These are phyloP conservation scores for Ashbya aceris DNA, from an alignment of 1,139 yeast species.

Conservation along the genomic window DNA sequence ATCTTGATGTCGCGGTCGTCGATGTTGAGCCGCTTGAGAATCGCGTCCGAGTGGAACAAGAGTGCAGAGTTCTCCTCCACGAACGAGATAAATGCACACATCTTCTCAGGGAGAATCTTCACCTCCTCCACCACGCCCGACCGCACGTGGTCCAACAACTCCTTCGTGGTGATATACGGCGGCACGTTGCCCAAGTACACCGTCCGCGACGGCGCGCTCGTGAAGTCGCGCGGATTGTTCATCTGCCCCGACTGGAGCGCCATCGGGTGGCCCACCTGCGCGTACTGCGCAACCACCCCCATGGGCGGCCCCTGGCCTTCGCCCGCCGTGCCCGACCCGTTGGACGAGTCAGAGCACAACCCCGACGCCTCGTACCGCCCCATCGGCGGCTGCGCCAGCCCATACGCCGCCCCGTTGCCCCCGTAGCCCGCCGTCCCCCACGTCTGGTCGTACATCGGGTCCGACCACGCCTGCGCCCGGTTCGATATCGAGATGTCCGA, in stretches of 20 bases:
- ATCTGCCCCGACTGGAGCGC: conserved; percentile 13
- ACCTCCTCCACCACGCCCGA: conserved; percentile 82
- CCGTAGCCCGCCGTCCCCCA: conserved; percentile 1
- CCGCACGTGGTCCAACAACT: conserved; percentile 78
- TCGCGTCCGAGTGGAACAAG: conserved; percentile 51
- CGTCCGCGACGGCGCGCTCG: conserved; percentile 65
- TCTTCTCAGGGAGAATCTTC: conserved; percentile 43
- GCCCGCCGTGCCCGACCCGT: background rate
- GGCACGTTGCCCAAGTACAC: conserved; percentile 90
- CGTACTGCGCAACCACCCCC: conserved; percentile 7
- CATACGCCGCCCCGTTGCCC: background rate
- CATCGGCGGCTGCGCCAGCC: background rate
- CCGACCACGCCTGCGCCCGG: conserved; percentile 3
- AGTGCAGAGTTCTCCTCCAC: conserved; percentile 44
- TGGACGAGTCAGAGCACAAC: conserved; percentile 1
- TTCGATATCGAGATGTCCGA: conserved; percentile 4
- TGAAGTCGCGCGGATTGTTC: conserved; percentile 26
- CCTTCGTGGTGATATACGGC: conserved; percentile 67
- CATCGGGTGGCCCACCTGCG: conserved; percentile 18
- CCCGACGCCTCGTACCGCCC: conserved; percentile 1
- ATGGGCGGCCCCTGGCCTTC: background rate
- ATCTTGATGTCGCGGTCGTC: conserved; percentile 48
- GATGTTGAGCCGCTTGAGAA: conserved; percentile 41
- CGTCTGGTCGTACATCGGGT: conserved; percentile 5
- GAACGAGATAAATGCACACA: conserved; percentile 46